These are phyloP conservation scores for Quercus tomentella DNA, from an alignment of 331 rosid genomes.

Conservation along the genomic window DNA sequence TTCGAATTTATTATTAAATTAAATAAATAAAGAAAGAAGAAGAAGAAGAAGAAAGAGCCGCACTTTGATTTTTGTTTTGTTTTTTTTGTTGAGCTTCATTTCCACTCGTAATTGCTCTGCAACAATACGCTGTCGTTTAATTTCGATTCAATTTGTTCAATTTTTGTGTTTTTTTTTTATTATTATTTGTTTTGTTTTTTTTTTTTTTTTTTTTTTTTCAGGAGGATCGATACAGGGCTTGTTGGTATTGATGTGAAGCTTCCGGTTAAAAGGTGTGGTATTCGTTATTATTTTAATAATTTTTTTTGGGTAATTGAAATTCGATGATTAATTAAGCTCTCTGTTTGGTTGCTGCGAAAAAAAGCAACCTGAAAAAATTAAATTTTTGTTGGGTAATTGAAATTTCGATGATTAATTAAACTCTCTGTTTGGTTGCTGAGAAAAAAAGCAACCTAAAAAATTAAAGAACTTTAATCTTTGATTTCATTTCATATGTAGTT, in stretches of 20 bases:
- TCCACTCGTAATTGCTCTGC: background rate
- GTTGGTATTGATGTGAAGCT: conserved; percentile 43
- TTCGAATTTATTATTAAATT: background rate
- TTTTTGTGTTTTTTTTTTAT: background rate
- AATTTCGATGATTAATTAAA: conserved; percentile 13
- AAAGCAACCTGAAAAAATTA: background rate
- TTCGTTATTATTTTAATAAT: conserved; percentile 14
- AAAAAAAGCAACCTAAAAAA: background rate
- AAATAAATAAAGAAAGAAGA: no score
- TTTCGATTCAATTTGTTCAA: background rate
- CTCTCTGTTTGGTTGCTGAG: conserved; percentile 13
- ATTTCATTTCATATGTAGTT: conserved; percentile 10
- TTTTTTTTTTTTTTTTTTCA: background rate
- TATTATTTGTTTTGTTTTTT: background rate
- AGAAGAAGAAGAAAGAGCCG: background rate
- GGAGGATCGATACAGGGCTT: conserved; percentile 28
- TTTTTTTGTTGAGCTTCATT: background rate
- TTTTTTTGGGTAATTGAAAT: background rate
- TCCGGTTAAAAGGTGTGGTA: conserved; percentile 40
- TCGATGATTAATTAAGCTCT: conserved; percentile 11
- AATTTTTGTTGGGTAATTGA: background rate
- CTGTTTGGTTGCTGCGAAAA: conserved; percentile 13
- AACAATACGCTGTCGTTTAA: background rate
- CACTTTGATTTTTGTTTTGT: background rate
- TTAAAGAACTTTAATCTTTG: background rate